These are phyloP conservation scores for Eutypa lata DNA, from an alignment of 2,329 filamentous ascomycete genomes.

Conservation along the genomic window DNA sequence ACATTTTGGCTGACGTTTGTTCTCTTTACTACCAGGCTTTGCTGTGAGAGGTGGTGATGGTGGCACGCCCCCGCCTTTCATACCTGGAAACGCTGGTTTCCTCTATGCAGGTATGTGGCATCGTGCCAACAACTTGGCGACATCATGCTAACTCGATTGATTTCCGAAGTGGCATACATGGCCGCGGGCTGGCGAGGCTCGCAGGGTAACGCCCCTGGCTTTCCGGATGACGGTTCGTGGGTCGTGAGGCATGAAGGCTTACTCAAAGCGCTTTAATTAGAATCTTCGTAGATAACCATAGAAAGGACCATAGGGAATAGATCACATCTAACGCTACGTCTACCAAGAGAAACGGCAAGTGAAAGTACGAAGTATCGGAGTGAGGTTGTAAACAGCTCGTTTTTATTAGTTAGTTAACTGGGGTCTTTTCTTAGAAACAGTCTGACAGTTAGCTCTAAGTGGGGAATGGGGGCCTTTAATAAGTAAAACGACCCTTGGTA, in stretches of 20 bases:
- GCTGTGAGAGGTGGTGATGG: constrained; percentile 28
- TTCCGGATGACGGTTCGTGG: constrained; percentile 33
- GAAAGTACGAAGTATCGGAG: background rate
- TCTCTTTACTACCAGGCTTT: constrained; percentile 11
- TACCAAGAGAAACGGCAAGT: background rate
- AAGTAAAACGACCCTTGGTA: no score
- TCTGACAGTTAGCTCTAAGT: no score
- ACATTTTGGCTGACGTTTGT: background rate
- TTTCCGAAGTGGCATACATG: constrained; percentile 31
- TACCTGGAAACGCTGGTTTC: constrained; percentile 36
- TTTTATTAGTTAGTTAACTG: no score
- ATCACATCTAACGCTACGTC: no score
- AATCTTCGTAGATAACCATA: background rate
- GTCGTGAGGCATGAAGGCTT: constrained; percentile 33
- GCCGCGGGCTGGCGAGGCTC: constrained; percentile 28
- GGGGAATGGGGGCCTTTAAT: no score
- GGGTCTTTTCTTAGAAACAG: no score
- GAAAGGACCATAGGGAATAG: background rate
- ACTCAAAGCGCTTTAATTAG: constrained; percentile 29
- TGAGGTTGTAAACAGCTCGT: no score
- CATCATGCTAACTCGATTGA: constrained; percentile 1
- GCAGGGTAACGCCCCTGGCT: constrained; percentile 29
- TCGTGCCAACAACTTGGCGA: fast-evolving
- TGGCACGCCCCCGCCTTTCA: constrained; percentile 30
- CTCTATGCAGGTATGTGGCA: constrained; percentile 27